Evolutionary conservation across 1,284 basidiomycete genomes (phyloP), one percentile per base, ranked within the genome.

Genomic region (Sporisorium reilianum): DNA sequence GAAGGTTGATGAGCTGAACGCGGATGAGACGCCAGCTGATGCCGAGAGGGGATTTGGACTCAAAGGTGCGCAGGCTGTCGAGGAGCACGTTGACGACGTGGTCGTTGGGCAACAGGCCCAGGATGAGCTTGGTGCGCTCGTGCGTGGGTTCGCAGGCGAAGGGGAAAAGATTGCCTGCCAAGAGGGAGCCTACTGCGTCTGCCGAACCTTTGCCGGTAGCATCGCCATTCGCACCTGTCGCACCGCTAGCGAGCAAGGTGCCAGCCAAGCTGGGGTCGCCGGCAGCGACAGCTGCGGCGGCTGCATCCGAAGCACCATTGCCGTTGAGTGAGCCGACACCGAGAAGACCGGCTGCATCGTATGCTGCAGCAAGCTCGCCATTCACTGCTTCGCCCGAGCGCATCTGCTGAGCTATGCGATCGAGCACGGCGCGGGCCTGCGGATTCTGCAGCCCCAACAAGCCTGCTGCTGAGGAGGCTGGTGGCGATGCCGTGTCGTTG

Each of bases 1-100:
- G 75, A 10, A 79, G 75, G n/a, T 66, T 75, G 59, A 77, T 70
- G 4, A 80, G 65, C 42, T 80, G 79, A 40, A 69, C 71, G 16
- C 70, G 70, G 36, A 80, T 73, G n/a, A 80, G 68, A 9, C 75
- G 72, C 79, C 79, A 80, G 34, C 72, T 78, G 55, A 80, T 75
- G 25, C 77, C 79, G 36, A 77, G 74, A 1, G 68, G 68, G 2
- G 76, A 68, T 22, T 71, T 70, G 57, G 62, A 55, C 38, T 80
- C 79, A 42, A 79, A 76, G 1, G 72, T 70, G 20, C 78, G 75
- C n/a, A 80, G 46, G 28, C 72, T 75, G 55, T 76, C 74, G 53
- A 80, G 68, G 25, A 80, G 68, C n/a, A 77, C 75, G 34, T 80
- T 77, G 45, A 72, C 71, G 20, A 77, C 77, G 45, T 80, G 79